Conservation (phyloP, 768 basidiomycete species). For the Nidularia pulvinata region DNA sequence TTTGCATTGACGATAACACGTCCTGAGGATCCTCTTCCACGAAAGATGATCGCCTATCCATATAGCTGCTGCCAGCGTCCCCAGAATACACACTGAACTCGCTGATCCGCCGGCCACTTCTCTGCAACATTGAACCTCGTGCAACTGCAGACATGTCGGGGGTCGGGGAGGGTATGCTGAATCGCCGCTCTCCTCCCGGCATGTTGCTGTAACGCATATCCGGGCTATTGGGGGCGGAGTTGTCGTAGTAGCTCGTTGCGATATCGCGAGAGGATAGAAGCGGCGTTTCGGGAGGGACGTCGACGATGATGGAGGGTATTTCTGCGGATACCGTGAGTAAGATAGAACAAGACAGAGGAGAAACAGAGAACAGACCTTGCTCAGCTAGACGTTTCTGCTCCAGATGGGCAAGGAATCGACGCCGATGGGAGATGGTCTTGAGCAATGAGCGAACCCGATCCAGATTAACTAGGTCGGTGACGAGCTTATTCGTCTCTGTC, state of each 20-base stretch:
- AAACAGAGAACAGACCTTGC: conserved; percentile 28
- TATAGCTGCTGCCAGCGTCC: conserved; percentile 33
- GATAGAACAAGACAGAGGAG: neutral
- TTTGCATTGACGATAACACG: conserved; percentile 58
- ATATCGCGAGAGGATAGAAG: conserved; percentile 56
- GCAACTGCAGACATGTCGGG: conserved; percentile 27
- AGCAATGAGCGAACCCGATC: conserved; percentile 84
- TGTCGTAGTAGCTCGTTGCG: conserved; percentile 35
- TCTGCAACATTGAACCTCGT: conserved; percentile 43
- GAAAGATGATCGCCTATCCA: conserved; percentile 32
- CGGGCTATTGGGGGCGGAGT: conserved; percentile 35
- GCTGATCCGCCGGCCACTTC: conserved; percentile 52
- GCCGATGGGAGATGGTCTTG: conserved; percentile 71
- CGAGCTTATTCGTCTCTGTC: conserved; percentile 75
- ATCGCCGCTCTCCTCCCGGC: neutral
- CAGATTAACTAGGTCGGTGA: conserved; percentile 82
- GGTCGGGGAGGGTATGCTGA: neutral
- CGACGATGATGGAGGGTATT: conserved; percentile 74
- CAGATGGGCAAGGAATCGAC: conserved; percentile 57
- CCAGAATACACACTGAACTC: conserved; percentile 61
- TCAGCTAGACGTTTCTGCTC: conserved; percentile 38
- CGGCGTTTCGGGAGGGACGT: conserved; percentile 52
- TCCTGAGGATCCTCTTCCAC: conserved; percentile 44
- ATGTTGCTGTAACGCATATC: conserved; percentile 21
- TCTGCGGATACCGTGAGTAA: conserved; percentile 29